Conservation (phyloP, 2,329 filamentous ascomycete species). For the Fusarium duplospermum region DNA sequence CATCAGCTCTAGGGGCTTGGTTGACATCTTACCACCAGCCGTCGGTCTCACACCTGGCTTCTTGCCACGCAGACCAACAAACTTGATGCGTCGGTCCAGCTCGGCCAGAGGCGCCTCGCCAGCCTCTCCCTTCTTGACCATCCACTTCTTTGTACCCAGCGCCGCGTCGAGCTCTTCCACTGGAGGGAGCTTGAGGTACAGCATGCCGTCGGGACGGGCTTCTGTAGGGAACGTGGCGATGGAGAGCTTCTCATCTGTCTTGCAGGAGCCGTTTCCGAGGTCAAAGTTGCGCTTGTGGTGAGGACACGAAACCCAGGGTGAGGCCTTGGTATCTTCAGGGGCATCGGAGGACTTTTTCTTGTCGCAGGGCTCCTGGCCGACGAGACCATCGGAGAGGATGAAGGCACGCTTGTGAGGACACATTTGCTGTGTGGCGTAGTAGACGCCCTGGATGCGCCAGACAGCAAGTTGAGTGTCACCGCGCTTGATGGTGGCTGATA, state of each 20-base stretch:
- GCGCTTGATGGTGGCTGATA: conserved; percentile 82
- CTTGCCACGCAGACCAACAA: conserved; percentile 58
- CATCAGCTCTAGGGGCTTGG: conserved; percentile 53
- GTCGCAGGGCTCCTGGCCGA: conserved; percentile 71
- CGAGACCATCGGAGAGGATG: conserved; percentile 85
- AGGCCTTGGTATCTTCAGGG: conserved; percentile 18
- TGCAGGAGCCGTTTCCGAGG: conserved; percentile 77
- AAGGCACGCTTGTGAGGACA: conserved; percentile 93
- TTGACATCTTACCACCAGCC: conserved; percentile 47
- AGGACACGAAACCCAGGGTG: conserved; percentile 87
- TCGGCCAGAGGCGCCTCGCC: conserved; percentile 54
- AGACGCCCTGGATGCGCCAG: conserved; percentile 83
- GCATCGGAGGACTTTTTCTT: conserved; percentile 45
- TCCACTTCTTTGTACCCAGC: conserved; percentile 83
- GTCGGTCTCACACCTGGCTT: conserved; percentile 54
- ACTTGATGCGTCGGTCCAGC: conserved; percentile 60
- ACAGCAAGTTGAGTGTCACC: conserved; percentile 90
- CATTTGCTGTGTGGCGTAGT: conserved; percentile 93
- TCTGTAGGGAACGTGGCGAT: conserved; percentile 87
- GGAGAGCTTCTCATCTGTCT: conserved; percentile 78
- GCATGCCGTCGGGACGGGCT: conserved; percentile 76
- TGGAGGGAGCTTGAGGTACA: conserved; percentile 84
- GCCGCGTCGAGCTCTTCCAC: conserved; percentile 83
- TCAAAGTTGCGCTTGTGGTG: conserved; percentile 92
- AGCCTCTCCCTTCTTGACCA: conserved; percentile 77